phyloP scores from a whole-genome alignment of 805 yeast species.

The Cyberlindnera amylophila region DNA sequence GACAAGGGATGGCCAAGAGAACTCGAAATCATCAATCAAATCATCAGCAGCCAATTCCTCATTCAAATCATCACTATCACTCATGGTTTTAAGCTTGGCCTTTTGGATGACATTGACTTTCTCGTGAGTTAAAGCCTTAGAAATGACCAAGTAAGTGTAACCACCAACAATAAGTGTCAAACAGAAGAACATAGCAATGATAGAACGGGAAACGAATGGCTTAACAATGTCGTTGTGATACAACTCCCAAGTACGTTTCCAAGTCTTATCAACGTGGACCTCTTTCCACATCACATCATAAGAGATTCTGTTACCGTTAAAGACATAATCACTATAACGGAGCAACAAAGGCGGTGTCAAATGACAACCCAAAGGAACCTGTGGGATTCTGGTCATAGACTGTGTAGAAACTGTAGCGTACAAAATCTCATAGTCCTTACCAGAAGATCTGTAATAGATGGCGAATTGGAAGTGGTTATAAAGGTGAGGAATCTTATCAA shows the following conservation, averaged over 20 bases:
- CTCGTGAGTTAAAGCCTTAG: slow-evolving; percentile 17
- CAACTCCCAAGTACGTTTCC: slow-evolving; percentile 17
- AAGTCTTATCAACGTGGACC: slow-evolving; percentile 15
- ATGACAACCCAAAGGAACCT: slow-evolving; percentile 22
- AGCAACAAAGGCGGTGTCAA: slow-evolving; percentile 26
- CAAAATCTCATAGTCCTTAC: slow-evolving; percentile 24
- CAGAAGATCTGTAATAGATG: slow-evolving; percentile 24
- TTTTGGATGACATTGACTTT: slow-evolving; percentile 16
- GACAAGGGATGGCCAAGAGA: slow-evolving; percentile 27
- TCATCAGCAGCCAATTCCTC: slow-evolving; percentile 11
- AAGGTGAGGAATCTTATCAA: slow-evolving; percentile 28
- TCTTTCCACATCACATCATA: slow-evolving; percentile 29
- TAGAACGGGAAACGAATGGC: slow-evolving; percentile 21
- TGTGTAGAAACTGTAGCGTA: slow-evolving; percentile 27
- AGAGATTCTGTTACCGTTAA: slow-evolving; percentile 28
- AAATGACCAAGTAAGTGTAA: slow-evolving; percentile 18
- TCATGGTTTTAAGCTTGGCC: slow-evolving; percentile 6
- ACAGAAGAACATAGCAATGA: slow-evolving; percentile 17
- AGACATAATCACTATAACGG: slow-evolving; percentile 23
- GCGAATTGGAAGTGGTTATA: slow-evolving; percentile 31
- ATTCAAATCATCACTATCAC: slow-evolving; percentile 1
- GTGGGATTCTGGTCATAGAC: slow-evolving; percentile 26
- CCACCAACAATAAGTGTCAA: slow-evolving; percentile 17
- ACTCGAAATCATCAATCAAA: slow-evolving; percentile 20
- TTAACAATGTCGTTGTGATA: slow-evolving; percentile 27